Evolutionary conservation across 306 rosid genomes (phyloP), one percentile per base, ranked within the genome.

Genomic region (Dicorynia guianensis): DNA sequence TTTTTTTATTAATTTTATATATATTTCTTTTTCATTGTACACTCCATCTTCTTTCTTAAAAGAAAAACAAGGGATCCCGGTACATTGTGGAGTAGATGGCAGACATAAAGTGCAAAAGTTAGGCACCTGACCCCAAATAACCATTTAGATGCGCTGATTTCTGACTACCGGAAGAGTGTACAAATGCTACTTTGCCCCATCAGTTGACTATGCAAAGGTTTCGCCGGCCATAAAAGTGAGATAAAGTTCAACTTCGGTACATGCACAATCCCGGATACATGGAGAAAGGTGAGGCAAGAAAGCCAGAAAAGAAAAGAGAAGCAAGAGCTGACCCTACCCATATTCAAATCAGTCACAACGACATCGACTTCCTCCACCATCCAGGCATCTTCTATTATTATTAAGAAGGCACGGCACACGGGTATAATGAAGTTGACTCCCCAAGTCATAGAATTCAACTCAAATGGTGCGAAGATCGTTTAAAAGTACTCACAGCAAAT

Each of bases 181-280:
- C 14, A 33, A 55, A 39, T 11, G 49, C 57, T 19, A 46, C 40
- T 44, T 11, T 66, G 71, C 56, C 34, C 14, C 76, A 25, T 46
- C 36, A 65, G 61, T 62, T 62, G 78, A 62, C 63, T 5, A 62
- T 46, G 30, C 30, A 46, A 46, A 46, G 52, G 4, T 12, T 46
- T 46, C 52, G 52, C 11, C 52, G 52, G 52, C 52, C 52, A 46
- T 46, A 46, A 46, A 46, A 46, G 3, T 46, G 52, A 11, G 13
- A 46, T 46, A 11, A 12, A 46, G 14, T 46, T 20, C 17, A 12
- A 19, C 18, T 43, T 30, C 55, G 73, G 67, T 66, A 1, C 80
- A 76, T 76, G 80, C 5, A 76, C 46, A 17, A 15, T 66, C 18
- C 60, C 58, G 9, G 36, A 66, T 30, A 66, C 66, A 55, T 30